Conservation (phyloP, 2,329 filamentous ascomycete species). For the Phyllosticta ampelicida region DNA sequence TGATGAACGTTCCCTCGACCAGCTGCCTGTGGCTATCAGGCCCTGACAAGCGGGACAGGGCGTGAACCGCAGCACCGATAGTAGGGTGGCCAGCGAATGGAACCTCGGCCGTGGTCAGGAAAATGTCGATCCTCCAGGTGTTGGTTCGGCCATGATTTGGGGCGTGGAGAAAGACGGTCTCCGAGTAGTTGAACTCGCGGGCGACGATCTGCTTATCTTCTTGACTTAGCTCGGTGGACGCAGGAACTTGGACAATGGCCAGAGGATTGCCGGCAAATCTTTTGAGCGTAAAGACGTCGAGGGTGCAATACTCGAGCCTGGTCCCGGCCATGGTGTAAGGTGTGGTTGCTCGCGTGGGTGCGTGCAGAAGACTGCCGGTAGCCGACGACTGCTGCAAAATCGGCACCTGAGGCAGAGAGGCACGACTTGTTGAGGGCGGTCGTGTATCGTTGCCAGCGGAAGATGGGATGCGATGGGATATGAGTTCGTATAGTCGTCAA, state of each 20-base stretch:
- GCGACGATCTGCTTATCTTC: slow-evolving; percentile 44
- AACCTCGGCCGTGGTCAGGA: slow-evolving; percentile 40
- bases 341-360: neutral
- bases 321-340: neutral
- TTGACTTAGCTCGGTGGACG: slow-evolving; percentile 29
- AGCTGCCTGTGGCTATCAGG: slow-evolving; percentile 10
- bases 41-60: slow-evolving; percentile 24
- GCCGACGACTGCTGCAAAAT: neutral
- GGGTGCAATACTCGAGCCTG: slow-evolving; percentile 25
- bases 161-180: slow-evolving; percentile 45
- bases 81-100: slow-evolving; percentile 50
- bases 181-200: slow-evolving; percentile 47
- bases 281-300: slow-evolving; percentile 40
- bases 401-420: neutral
- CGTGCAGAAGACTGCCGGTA: neutral
- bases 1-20: slow-evolving; percentile 29
- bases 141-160: slow-evolving; percentile 14
- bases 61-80: slow-evolving; percentile 44
- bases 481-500: neutral
- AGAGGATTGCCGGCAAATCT: slow-evolving; percentile 44
- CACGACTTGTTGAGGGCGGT: neutral
- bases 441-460: neutral
- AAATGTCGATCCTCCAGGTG: slow-evolving; percentile 43
- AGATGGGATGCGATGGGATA: neutral
- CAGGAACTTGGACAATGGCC: slow-evolving; percentile 42